Evolutionary conservation across 1,139 yeast species (phyloP).

Genomic region (Sugiyamaella novakii): DNA sequence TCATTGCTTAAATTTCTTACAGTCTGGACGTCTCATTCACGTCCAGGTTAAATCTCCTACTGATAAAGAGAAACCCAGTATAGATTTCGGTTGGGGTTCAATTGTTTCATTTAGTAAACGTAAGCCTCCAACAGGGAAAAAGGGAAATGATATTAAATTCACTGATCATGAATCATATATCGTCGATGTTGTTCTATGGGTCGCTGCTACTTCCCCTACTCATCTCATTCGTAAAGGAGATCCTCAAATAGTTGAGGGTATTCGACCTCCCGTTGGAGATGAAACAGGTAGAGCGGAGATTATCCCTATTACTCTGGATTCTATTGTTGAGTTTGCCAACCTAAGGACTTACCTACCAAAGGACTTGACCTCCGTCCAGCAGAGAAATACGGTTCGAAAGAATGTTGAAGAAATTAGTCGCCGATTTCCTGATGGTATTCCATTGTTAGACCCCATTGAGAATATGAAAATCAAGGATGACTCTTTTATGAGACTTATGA

Average conservation of each 20-base stretch:
- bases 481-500: slow-evolving; percentile 67
- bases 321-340: slow-evolving; percentile 74
- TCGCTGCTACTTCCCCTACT: slow-evolving; percentile 68
- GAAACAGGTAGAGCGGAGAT: slow-evolving; percentile 76
- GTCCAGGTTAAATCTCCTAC: slow-evolving; percentile 51
- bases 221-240: slow-evolving; percentile 48
- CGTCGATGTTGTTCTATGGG: slow-evolving; percentile 69
- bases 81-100: slow-evolving; percentile 94
- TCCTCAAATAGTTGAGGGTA: slow-evolving; percentile 83
- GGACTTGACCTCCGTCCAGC: slow-evolving; percentile 69
- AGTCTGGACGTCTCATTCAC: slow-evolving; percentile 82
- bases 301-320: slow-evolving; percentile 79
- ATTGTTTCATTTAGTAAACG: slow-evolving; percentile 78
- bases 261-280: slow-evolving; percentile 73
- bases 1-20: slow-evolving; percentile 76
- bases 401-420: slow-evolving; percentile 77
- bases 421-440: slow-evolving; percentile 87
- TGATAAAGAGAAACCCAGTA: slow-evolving; percentile 31
- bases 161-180: slow-evolving; percentile 86
- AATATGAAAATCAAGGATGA: slow-evolving; percentile 89
- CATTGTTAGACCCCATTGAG: slow-evolving; percentile 83
- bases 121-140: slow-evolving; percentile 28
- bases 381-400: slow-evolving; percentile 72
- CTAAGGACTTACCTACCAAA: slow-evolving; percentile 80
- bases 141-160: slow-evolving; percentile 42